Base-by-base conservation (phyloP, 805 yeast species). In the Lipomyces orientalis region DNA sequence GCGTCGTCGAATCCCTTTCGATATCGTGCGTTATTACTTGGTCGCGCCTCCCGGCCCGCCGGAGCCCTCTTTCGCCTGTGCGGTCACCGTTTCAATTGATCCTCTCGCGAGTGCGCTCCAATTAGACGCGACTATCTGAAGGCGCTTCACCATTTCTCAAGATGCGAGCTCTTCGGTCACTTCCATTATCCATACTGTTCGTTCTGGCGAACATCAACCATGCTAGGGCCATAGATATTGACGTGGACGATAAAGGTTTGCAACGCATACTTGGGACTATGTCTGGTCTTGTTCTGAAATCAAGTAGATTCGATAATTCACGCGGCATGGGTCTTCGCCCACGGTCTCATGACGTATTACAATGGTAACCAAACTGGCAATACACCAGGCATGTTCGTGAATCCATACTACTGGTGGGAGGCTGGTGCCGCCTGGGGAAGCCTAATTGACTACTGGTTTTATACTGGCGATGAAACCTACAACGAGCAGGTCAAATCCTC, bases 341-440 rank as follows among this genome's bases (percentile, higher is more conserved):
- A 81, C 34, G 95, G 94, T 65, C 77, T 88, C 73, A 81, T 90
- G 82, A 87, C 87, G 77, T 90, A 90, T 78, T 90, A 90, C 78
- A 84, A 85, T 72, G 91, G 92, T 29, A 73, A 78, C 70, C 77
- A 83, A 52, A 77, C 82, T 54, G 98, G 98, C 39, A 90, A 93
- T 12, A 85, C 93, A 4, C 83, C 91, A 34, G 99, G 98, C 55
- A 87, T 90, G 93, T 93, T 94, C 78, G 82, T 88, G 10, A 80
- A 82, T 75, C 98, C 98, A 0, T 93, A 94, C 82, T 94, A 93
- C 83, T 94, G 98, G 99, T 91, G 97, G 97, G 88, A 90, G 78
- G 92, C 93, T 51, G 97, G 96, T 74, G 94, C 91, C 71, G 93
- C 93, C 0, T 88, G 82, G 78, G 97, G 97, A 7, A 83, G 90